A percentile compares a stretch with the other conserved stretches of the same genome.
Conservation (phyloP, 2,329 filamentous ascomycete species). For the Sporothrix inflata region DNA sequence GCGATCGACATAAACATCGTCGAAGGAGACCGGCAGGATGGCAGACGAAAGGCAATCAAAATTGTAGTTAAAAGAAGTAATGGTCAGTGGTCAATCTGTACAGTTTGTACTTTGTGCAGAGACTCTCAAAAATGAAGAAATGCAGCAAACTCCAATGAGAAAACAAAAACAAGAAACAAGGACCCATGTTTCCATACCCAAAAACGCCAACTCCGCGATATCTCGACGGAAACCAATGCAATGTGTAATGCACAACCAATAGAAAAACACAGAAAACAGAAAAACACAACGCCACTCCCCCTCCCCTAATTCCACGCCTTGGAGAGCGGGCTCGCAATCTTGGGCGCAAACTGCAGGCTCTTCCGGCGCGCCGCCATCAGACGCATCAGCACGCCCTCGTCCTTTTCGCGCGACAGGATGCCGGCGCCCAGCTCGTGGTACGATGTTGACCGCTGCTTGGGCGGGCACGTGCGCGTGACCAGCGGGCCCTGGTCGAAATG, state of each 20-base stretch:
- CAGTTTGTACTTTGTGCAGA: background rate
- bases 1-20: background rate
- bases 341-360: conserved; percentile 77
- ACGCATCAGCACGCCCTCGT: conserved; percentile 61
- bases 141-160: background rate
- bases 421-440: conserved; percentile 49
- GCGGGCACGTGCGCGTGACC: conserved; percentile 58
- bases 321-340: conserved; percentile 71
- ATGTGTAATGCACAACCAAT: background rate
- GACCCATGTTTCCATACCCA: background rate
- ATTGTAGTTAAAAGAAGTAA: background rate
- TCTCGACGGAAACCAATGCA: background rate
- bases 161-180: background rate
- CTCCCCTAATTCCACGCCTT: conserved; percentile 52
- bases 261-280: background rate
- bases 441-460: conserved; percentile 46
- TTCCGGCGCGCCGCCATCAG: conserved; percentile 74
- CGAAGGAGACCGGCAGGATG: background rate
- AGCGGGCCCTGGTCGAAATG: conserved; percentile 42
- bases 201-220: background rate
- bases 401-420: conserved; percentile 54
- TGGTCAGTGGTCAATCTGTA: background rate
- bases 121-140: background rate
- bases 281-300: background rate
- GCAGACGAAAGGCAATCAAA: background rate